These are phyloP conservation scores for Paramecium sexaurelia DNA, from an alignment of 73 alveolate species.

Conservation along the genomic window DNA sequence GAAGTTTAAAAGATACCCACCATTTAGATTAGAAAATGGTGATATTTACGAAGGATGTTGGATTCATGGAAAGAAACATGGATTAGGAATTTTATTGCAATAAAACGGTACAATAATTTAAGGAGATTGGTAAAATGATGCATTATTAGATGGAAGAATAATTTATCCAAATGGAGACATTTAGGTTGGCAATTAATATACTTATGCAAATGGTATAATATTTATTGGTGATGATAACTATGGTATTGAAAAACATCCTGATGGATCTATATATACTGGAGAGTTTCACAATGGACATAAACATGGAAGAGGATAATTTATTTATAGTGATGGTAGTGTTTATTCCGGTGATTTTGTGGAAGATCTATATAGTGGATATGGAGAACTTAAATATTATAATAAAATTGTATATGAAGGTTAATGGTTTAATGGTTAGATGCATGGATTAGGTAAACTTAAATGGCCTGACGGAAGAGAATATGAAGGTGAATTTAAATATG, in stretches of 20 bases:
- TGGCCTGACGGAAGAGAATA: conserved; percentile 87
- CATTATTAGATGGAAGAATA: not conserved
- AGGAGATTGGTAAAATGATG: conserved; percentile 50
- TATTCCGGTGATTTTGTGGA: conserved; percentile 59
- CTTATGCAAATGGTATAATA: conserved; percentile 3
- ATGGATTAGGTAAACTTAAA: conserved; percentile 74
- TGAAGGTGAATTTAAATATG: conserved; percentile 86
- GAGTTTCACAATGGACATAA: conserved; percentile 34
- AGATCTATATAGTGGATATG: conserved; percentile 48
- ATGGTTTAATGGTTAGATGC: conserved; percentile 50
- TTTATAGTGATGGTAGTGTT: conserved; percentile 16
- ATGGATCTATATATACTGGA: conserved; percentile 56
- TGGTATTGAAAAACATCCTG: conserved; percentile 39
- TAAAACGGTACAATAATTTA: not conserved
- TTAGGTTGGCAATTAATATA: conserved; percentile 8
- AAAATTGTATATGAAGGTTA: conserved; percentile 60
- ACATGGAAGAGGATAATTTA: conserved; percentile 50
- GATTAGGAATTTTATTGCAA: conserved; percentile 36
- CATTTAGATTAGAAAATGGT: conserved; percentile 57
- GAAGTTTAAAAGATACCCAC: conserved; percentile 45
- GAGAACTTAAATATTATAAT: conserved; percentile 44
- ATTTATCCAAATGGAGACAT: conserved; percentile 52
- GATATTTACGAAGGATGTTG: conserved; percentile 57
- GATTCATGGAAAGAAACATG: conserved; percentile 56
- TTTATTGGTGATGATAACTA: conserved; percentile 16